Evolutionary conservation across 1,284 basidiomycete species (phyloP).

Genomic region (Tilletia walkeri): DNA sequence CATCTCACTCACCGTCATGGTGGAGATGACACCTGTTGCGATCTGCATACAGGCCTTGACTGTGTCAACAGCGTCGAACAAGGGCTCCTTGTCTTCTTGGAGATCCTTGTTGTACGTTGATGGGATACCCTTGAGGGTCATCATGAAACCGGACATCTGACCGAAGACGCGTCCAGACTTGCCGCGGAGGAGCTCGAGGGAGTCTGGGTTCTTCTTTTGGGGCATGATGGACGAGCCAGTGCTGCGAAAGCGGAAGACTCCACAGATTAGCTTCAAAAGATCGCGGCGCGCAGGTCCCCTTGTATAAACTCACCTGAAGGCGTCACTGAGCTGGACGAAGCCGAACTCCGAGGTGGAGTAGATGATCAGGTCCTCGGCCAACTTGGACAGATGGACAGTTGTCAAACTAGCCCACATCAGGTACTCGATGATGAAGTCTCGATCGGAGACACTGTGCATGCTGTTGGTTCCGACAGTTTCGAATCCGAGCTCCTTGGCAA

Average conservation of each 20-base stretch:
- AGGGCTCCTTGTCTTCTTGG: conserved; percentile 96
- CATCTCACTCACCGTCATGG: conserved; percentile 59
- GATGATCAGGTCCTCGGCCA: conserved; percentile 94
- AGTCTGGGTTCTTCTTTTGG: conserved; percentile 99
- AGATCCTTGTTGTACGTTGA: conserved; percentile 99
- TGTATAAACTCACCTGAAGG: conserved; percentile 64
- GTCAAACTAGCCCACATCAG: conserved; percentile 91
- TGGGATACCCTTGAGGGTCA: conserved; percentile 94
- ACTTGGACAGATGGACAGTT: conserved; percentile 87
- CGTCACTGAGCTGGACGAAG: conserved; percentile 88
- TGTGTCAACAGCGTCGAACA: conserved; percentile 91
- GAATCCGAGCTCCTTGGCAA: conserved; percentile 53
- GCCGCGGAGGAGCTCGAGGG: conserved; percentile 86
- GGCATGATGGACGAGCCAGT: conserved; percentile 99
- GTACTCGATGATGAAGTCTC: conserved; percentile 95
- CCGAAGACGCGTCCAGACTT: conserved; percentile 94
- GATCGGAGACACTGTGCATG: conserved; percentile 77
- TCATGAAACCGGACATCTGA: conserved; percentile 95
- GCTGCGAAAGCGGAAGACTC: conserved; percentile 49
- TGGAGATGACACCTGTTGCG: conserved; percentile 88
- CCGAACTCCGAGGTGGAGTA: conserved; percentile 97
- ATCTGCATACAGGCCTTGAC: conserved; percentile 86
- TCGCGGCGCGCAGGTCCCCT: too few species aligned
- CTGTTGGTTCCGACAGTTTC: conserved; percentile 52
- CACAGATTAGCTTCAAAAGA: too few species aligned